phyloP scores from a whole-genome alignment of 1,284 basidiomycete species.

The Takashimella tepidaria region DNA sequence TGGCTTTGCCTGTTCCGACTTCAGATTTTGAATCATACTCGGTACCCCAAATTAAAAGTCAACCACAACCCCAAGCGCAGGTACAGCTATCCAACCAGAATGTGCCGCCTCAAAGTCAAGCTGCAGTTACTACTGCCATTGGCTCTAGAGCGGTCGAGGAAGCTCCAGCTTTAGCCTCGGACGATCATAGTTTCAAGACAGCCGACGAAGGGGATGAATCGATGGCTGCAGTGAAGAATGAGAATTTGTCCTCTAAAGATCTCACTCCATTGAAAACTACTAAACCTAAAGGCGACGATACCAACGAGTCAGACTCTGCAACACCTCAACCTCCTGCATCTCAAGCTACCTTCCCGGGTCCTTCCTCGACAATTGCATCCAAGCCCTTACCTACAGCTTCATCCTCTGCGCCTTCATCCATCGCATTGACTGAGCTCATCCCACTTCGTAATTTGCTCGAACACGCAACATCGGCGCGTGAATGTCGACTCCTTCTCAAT shows the following conservation, averaged over 20 bases:
- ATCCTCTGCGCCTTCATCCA: neutral
- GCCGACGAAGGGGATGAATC: constrained; percentile 11
- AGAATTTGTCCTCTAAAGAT: neutral
- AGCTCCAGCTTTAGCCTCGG: neutral
- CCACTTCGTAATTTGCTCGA: constrained; percentile 67
- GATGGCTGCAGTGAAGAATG: neutral
- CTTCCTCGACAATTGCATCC: neutral
- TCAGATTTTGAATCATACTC: neutral
- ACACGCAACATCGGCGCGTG: constrained; percentile 66
- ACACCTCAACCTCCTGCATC: neutral
- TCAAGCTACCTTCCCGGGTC: neutral
- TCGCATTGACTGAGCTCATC: constrained; percentile 48
- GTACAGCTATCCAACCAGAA: too few relatives aligned
- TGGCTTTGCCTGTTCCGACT: neutral
- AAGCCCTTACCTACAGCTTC: too few relatives aligned
- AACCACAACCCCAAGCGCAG: neutral
- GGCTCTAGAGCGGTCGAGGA: too few relatives aligned
- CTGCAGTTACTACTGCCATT: neutral
- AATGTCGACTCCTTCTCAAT: constrained; percentile 76
- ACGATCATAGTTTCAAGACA: constrained; percentile 17
- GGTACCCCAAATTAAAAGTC: neutral
- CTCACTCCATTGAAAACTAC: neutral
- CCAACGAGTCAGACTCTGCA: neutral
- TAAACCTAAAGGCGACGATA: neutral
- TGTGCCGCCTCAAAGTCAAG: neutral